A percentile compares a stretch with the other conserved stretches of the same genome.
phyloP scores from a whole-genome alignment of 2,329 filamentous ascomycete species.

The Aotearoamyces nothofagi region DNA sequence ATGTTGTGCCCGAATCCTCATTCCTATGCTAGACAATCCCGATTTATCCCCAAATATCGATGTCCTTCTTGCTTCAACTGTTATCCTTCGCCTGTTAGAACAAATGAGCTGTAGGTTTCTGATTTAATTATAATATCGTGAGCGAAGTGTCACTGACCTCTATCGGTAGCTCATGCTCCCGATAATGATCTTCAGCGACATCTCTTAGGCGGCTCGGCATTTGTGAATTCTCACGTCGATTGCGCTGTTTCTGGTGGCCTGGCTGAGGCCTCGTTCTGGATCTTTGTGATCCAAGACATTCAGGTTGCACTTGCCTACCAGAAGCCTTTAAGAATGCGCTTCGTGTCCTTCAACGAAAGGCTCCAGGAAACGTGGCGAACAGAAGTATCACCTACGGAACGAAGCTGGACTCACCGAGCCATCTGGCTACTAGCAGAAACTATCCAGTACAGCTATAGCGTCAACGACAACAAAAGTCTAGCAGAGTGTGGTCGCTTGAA shows the following conservation, averaged over 20 bases:
- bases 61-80: conserved; percentile 2
- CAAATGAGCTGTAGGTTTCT: conserved; percentile 2
- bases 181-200: conserved; percentile 1
- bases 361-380: background rate
- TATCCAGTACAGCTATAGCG: conserved; percentile 2
- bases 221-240: conserved; percentile 2
- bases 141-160: background rate
- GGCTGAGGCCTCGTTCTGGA: conserved; percentile 2
- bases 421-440: conserved; percentile 3
- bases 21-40: conserved; percentile 1
- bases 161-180: conserved; percentile 1
- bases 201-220: conserved; percentile 2
- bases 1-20: conserved; percentile 1
- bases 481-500: background rate
- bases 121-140: too few species aligned
- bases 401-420: conserved; percentile 1
- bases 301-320: conserved; percentile 2
- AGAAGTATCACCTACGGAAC: background rate
- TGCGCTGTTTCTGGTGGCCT: conserved; percentile 3
- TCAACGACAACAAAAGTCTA: background rate
- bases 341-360: conserved; percentile 1
- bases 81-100: conserved; percentile 2
- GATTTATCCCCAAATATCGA: conserved; percentile 1
- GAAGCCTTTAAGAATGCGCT: conserved; percentile 1
- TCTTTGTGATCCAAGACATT: conserved; percentile 3